Conservation (phyloP, 2,329 filamentous ascomycete genomes). For the Hyphodiscus sp. region DNA sequence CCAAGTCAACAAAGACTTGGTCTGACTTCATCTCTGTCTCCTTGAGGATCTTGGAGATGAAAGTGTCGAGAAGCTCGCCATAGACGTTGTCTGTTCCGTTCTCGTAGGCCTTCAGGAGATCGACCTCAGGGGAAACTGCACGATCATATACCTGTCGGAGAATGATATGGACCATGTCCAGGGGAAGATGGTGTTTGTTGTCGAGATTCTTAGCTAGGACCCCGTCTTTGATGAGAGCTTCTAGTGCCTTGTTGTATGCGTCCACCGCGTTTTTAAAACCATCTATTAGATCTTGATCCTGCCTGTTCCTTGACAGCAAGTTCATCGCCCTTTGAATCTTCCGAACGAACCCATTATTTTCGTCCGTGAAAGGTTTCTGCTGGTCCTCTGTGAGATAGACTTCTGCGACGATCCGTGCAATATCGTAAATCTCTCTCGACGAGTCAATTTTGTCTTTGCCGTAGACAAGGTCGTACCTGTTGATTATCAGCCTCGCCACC, state of each 20-base stretch:
- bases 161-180: constrained; percentile 72
- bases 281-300: constrained; percentile 54
- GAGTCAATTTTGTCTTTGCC: constrained; percentile 76
- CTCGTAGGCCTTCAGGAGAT: constrained; percentile 76
- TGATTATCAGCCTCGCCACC: constrained; percentile 8
- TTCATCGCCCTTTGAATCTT: constrained; percentile 62
- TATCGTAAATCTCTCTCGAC: constrained; percentile 64
- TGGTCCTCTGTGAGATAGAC: constrained; percentile 72
- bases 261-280: constrained; percentile 68
- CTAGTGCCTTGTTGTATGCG: constrained; percentile 70
- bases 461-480: constrained; percentile 66
- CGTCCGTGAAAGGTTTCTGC: constrained; percentile 61
- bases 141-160: constrained; percentile 85
- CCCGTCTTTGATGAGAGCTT: constrained; percentile 59
- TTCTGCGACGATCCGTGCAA: constrained; percentile 62
- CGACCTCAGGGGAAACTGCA: constrained; percentile 83
- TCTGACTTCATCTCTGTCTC: constrained; percentile 70
- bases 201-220: constrained; percentile 68
- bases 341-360: constrained; percentile 67
- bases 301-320: constrained; percentile 33
- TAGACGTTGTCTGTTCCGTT: constrained; percentile 92
- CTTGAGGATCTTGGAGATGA: constrained; percentile 76
- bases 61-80: constrained; percentile 81
- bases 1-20: constrained; percentile 88
- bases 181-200: constrained; percentile 59